A percentile compares a stretch with the other conserved stretches of the same genome.
Evolutionary conservation across 2,329 filamentous ascomycete genomes (phyloP).

Genomic region (Diatrype stigma): DNA sequence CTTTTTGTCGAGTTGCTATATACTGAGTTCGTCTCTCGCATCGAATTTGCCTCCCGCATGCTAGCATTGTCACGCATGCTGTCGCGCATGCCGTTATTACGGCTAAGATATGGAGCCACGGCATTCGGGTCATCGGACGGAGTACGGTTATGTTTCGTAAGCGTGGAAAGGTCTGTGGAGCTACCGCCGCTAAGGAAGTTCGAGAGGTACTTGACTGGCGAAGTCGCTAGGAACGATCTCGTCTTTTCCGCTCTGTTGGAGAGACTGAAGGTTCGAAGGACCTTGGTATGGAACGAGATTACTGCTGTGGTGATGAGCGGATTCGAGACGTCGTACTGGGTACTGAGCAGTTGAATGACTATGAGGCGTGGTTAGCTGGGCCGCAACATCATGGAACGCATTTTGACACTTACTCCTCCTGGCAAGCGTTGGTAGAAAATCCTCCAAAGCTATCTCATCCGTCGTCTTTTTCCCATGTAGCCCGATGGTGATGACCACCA

Average conservation of each 20-base stretch:
- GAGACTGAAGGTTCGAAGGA: conserved; percentile 65
- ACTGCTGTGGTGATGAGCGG: conserved; percentile 61
- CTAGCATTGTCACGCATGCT: not conserved
- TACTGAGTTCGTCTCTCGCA: conserved; percentile 44
- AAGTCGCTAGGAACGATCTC: conserved; percentile 69
- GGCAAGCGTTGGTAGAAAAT: conserved; percentile 71
- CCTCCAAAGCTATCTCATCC: conserved; percentile 68
- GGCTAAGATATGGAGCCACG: conserved; percentile 33
- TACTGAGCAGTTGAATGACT: conserved; percentile 71
- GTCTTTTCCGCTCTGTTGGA: conserved; percentile 60
- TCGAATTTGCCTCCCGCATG: conserved; percentile 28
- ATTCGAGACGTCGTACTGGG: conserved; percentile 66
- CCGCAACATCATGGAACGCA: not conserved
- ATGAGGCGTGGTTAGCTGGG: conserved; percentile 12
- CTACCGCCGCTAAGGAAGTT: conserved; percentile 67
- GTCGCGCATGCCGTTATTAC: conserved; percentile 44
- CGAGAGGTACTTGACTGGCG: conserved; percentile 85
- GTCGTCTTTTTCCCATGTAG: conserved; percentile 67
- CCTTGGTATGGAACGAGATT: conserved; percentile 73
- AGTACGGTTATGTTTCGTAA: conserved; percentile 38
- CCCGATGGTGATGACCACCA: conserved; percentile 53
- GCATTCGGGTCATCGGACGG: conserved; percentile 29
- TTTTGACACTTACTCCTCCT: conserved; percentile 58
- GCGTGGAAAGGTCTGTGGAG: conserved; percentile 34
- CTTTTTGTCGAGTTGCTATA: conserved; percentile 48